Conservation (phyloP, 2,329 filamentous ascomycete genomes). For the Tolypocladium paradoxum region DNA sequence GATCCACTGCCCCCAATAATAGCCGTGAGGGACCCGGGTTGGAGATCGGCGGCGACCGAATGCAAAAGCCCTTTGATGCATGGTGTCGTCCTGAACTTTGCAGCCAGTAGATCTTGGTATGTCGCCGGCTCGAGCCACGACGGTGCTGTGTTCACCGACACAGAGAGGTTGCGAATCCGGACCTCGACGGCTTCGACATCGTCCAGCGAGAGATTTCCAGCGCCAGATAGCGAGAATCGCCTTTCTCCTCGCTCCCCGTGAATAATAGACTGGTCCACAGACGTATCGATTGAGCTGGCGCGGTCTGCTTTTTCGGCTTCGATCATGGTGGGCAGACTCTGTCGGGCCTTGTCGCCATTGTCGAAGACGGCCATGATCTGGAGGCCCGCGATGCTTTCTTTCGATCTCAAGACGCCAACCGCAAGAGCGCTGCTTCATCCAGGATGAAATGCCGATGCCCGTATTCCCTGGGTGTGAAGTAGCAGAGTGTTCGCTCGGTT, state of each 20-base stretch:
- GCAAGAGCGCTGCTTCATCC: not conserved
- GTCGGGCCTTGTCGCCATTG: not conserved
- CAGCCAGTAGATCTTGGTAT: constrained; percentile 28
- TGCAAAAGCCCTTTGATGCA: constrained; percentile 45
- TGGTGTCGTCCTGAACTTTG: constrained; percentile 24
- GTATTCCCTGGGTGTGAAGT: not conserved
- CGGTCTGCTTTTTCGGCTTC: constrained; percentile 18
- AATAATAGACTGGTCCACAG: constrained; percentile 11
- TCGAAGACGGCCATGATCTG: not conserved
- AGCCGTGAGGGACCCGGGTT: constrained; percentile 57
- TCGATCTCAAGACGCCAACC: no score
- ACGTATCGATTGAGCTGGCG: constrained; percentile 21
- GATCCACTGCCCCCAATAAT: constrained; percentile 67
- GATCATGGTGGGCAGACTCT: not conserved
- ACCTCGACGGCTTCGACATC: constrained; percentile 47
- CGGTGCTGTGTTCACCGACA: constrained; percentile 48
- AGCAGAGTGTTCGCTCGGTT: not conserved
- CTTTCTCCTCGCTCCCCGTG: constrained; percentile 4
- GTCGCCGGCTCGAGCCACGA: constrained; percentile 38
- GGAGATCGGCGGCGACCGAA: constrained; percentile 52
- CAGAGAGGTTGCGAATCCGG: constrained; percentile 40
- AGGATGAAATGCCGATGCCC: not conserved
- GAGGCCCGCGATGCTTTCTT: not conserved
- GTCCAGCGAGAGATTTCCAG: constrained; percentile 29
- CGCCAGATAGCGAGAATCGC: constrained; percentile 20